Conservation (phyloP, 352 stramenopile species). For the Globisporangium spiculum region DNA sequence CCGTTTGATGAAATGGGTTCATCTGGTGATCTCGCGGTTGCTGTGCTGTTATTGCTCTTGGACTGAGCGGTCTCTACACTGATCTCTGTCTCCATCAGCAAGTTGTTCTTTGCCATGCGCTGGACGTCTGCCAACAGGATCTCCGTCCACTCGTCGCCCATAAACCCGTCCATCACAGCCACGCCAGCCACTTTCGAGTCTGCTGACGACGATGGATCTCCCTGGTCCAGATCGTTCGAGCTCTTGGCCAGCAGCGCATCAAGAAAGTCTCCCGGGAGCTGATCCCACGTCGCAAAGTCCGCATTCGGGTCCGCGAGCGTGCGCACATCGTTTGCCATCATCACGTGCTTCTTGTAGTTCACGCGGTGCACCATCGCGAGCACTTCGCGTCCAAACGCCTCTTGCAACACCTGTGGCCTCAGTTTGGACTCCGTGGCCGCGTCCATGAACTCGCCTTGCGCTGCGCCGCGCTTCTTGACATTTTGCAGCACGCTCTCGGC, state of each 20-base stretch:
- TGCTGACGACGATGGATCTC: not conserved
- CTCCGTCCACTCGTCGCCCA: constrained; percentile 76
- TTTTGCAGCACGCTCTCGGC: constrained; percentile 72
- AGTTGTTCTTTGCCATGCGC: constrained; percentile 52
- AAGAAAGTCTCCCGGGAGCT: constrained; percentile 51
- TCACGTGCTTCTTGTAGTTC: constrained; percentile 76
- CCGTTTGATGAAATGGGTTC: constrained; percentile 13
- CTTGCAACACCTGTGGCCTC: constrained; percentile 74
- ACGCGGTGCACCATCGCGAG: constrained; percentile 82
- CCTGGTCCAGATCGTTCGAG: not conserved
- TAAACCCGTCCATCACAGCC: constrained; percentile 67
- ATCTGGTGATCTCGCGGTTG: not conserved
- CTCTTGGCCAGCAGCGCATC: constrained; percentile 30
- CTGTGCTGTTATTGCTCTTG: constrained; percentile 9
- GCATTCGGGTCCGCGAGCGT: constrained; percentile 55
- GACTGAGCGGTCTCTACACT: constrained; percentile 21
- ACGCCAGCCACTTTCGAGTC: constrained; percentile 21
- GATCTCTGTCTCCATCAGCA: constrained; percentile 37
- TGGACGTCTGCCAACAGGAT: constrained; percentile 64
- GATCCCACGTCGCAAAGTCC: constrained; percentile 63
- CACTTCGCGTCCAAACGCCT: constrained; percentile 82
- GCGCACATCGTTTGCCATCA: constrained; percentile 63
- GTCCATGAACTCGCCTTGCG: constrained; percentile 81
- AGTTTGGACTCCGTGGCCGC: constrained; percentile 57
- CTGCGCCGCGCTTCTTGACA: constrained; percentile 73